phyloP scores from a whole-genome alignment of 371 early-diverging fungal genomes.

The Basidiobolus meristosporus region DNA sequence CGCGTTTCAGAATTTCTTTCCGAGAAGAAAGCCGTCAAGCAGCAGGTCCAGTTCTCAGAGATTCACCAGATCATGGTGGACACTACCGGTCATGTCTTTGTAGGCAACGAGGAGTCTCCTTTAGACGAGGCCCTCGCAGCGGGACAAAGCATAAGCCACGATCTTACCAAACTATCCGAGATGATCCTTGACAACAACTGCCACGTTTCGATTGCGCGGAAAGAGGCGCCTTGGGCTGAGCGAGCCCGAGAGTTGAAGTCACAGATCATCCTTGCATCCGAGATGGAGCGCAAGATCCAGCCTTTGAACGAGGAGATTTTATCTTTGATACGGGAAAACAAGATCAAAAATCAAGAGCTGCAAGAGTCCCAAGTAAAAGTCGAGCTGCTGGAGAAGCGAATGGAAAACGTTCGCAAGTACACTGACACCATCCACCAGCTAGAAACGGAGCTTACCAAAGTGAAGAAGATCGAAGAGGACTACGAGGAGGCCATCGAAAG shows the following conservation, averaged over 20 bases:
- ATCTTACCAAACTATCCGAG: background rate
- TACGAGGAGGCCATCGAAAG: conserved; percentile 56
- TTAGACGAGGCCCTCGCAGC: background rate
- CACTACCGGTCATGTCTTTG: background rate
- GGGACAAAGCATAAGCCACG: background rate
- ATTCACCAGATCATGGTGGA: conserved; percentile 1
- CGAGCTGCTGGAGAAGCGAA: conserved; percentile 55
- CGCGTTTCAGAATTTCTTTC: no score
- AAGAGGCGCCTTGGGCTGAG: conserved; percentile 56
- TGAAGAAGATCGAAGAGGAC: conserved; percentile 35
- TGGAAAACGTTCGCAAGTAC: conserved; percentile 32
- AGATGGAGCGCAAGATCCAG: conserved; percentile 52
- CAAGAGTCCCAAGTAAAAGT: conserved; percentile 60
- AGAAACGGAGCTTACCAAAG: conserved; percentile 31
- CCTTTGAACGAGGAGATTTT: conserved; percentile 55
- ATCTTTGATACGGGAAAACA: conserved; percentile 48
- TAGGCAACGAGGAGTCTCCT: background rate
- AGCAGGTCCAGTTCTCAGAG: background rate
- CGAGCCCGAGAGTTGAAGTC: conserved; percentile 62
- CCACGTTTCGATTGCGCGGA: conserved; percentile 15
- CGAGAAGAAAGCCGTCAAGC: no score
- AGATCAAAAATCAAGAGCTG: conserved; percentile 54
- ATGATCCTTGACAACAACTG: background rate
- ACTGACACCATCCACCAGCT: conserved; percentile 34
- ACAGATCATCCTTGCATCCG: conserved; percentile 53